A percentile compares a stretch with the other conserved stretches of the same genome.
These are phyloP conservation scores for Fistulina hepatica DNA, from an alignment of 1,284 basidiomycete species.

Conservation along the genomic window DNA sequence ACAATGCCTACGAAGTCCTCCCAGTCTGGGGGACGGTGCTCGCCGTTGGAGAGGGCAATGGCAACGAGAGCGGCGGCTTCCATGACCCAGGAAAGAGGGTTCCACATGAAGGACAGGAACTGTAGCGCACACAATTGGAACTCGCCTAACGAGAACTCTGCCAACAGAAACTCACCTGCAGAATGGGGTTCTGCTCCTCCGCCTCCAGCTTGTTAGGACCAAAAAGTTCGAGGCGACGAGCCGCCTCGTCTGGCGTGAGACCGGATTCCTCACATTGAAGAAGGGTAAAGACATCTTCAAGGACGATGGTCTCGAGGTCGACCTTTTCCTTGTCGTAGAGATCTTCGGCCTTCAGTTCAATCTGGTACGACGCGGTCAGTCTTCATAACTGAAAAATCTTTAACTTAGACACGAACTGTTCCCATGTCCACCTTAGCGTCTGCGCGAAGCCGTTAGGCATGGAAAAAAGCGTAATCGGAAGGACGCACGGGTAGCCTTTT, in stretches of 20 bases:
- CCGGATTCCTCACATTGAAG: constrained; percentile 83
- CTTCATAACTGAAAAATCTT: constrained; percentile 8
- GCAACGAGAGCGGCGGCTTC: constrained; percentile 95
- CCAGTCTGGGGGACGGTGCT: constrained; percentile 84
- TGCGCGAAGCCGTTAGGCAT: constrained; percentile 20
- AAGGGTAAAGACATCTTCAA: constrained; percentile 94
- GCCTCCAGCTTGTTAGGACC: constrained; percentile 93
- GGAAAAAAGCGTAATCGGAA: constrained; percentile 10
- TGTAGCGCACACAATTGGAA: constrained; percentile 25
- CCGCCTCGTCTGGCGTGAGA: constrained; percentile 66
- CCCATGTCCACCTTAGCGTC: constrained; percentile 85
- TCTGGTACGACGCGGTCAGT: constrained; percentile 33
- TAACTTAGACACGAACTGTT: constrained; percentile 36
- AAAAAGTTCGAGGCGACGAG: constrained; percentile 85
- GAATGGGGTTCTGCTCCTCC: constrained; percentile 79
- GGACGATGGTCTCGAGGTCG: constrained; percentile 92
- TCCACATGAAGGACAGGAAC: constrained; percentile 98
- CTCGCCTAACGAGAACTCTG: constrained; percentile 2
- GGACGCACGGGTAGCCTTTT: constrained; percentile 59
- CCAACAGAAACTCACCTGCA: constrained; percentile 63
- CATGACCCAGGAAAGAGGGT: constrained; percentile 99
- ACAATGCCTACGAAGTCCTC: constrained; percentile 96
- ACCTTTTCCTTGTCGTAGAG: constrained; percentile 98
- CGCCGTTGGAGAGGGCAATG: constrained; percentile 93
- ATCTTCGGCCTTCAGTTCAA: constrained; percentile 88